Percentiles rank a stretch among this genome's conserved stretches.
phyloP scores from a whole-genome alignment of 805 yeast species.

The Spathaspora girioi region DNA sequence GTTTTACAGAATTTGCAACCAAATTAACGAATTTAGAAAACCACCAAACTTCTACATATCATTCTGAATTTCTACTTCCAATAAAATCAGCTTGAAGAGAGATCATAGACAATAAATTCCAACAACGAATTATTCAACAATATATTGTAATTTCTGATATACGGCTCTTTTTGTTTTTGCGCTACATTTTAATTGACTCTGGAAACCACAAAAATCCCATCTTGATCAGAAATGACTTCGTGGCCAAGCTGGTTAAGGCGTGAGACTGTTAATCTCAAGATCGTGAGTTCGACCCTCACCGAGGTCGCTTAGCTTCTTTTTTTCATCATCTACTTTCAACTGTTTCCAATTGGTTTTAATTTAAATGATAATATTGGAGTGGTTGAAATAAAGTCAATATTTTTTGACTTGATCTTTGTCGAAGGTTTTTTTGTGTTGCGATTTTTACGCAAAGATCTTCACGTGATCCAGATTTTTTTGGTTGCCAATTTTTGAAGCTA shows the following conservation, averaged over 20 bases:
- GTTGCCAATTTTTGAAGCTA: too few relatives aligned
- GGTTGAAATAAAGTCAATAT: too few relatives aligned
- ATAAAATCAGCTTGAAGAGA: too few relatives aligned
- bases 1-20: background rate
- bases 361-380: background rate
- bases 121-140: too few relatives aligned
- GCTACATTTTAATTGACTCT: background rate
- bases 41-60: background rate
- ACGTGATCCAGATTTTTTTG: too few relatives aligned
- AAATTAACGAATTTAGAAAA: background rate
- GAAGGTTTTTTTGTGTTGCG: too few relatives aligned
- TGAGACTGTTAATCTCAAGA: slow-evolving; percentile 23
- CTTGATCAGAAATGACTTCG: slow-evolving; percentile 13
- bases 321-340: slow-evolving; percentile 2
- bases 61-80: too few relatives aligned
- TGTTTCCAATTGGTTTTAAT: background rate
- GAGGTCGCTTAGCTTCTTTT: slow-evolving; percentile 13
- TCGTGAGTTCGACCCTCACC: slow-evolving; percentile 23
- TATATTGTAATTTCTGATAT: background rate
- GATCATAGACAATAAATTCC: too few relatives aligned
- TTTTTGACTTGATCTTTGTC: too few relatives aligned
- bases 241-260: slow-evolving; percentile 25
- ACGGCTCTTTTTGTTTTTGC: background rate
- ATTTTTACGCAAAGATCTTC: too few relatives aligned
- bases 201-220: background rate